Conservation (phyloP, 768 basidiomycete genomes). For the Xanthoconium stramineum region DNA sequence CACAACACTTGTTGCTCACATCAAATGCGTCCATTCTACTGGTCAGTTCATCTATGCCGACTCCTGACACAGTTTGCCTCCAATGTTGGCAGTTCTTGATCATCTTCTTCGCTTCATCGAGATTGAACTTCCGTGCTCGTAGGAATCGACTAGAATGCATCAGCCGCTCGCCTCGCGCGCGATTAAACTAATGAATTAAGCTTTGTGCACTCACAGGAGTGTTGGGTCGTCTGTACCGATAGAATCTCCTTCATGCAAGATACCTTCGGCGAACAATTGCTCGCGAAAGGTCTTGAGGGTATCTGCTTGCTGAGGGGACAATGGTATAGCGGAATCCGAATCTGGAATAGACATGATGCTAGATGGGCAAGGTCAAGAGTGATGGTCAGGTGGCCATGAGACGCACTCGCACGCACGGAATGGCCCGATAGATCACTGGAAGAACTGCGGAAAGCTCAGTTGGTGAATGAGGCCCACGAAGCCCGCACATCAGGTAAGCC, state of each 20-base stretch:
- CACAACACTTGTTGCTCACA: conserved; percentile 38
- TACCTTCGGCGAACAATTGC: conserved; percentile 48
- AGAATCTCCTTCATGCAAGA: conserved; percentile 57
- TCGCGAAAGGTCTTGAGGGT: conserved; percentile 49
- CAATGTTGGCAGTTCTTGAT: conserved; percentile 64
- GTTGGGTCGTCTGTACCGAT: conserved; percentile 62
- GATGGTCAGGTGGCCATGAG: neutral
- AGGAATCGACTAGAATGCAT: conserved; percentile 57
- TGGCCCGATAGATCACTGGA: neutral
- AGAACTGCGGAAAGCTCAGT: neutral
- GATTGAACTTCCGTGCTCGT: conserved; percentile 65
- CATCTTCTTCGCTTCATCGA: conserved; percentile 62
- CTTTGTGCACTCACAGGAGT: conserved; percentile 45
- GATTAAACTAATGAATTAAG: neutral
- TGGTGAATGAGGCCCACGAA: too few relatives aligned
- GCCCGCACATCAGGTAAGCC: neutral
- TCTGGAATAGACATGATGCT: conserved; percentile 13
- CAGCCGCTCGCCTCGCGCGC: neutral
- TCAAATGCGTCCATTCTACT: conserved; percentile 64
- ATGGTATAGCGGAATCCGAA: neutral
- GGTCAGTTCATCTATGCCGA: conserved; percentile 66
- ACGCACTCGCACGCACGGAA: neutral
- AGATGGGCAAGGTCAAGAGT: neutral
- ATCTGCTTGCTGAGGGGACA: conserved; percentile 32
- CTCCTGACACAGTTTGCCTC: conserved; percentile 59